Evolutionary conservation across 2,329 filamentous ascomycete genomes (phyloP).

Genomic region (Aureobasidium uvarum): DNA sequence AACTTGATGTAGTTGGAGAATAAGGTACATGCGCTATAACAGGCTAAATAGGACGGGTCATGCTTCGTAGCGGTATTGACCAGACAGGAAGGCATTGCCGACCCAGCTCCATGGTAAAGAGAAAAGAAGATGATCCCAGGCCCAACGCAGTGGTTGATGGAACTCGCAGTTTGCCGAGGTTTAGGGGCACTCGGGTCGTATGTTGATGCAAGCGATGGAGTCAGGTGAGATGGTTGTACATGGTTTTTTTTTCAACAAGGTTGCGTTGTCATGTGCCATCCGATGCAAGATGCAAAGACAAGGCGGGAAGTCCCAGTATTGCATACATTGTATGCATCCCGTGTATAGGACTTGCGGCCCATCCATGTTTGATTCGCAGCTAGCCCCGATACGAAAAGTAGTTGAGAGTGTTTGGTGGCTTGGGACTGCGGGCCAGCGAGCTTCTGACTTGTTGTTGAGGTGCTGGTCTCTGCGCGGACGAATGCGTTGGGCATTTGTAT

Average conservation of each 20-base stretch:
- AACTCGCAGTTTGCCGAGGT: not conserved
- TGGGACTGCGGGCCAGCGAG: not conserved
- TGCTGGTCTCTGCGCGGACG: not conserved
- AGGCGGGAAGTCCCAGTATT: not conserved
- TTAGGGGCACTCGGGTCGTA: not conserved
- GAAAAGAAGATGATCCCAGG: not conserved
- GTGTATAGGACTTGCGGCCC: not conserved
- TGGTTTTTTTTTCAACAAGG: not conserved
- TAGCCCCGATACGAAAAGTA: not conserved
- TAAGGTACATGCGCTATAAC: not conserved
- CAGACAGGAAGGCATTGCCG: not conserved
- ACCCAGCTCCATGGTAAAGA: not conserved
- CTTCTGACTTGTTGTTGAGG: not conserved
- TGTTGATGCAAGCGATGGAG: not conserved
- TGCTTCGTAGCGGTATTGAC: not conserved
- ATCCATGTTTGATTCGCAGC: not conserved
- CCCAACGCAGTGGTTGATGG: not conserved
- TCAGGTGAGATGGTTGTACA: not conserved
- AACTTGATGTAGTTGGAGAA: not conserved
- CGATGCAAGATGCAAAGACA: not conserved
- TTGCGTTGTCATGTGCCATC: not conserved
- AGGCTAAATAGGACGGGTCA: not conserved
- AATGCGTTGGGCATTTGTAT: conserved; percentile 63
- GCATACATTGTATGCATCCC: not conserved
- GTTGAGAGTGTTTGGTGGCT: not conserved